These are phyloP conservation scores for Taxawa tesnikishii DNA, from an alignment of 2,329 filamentous ascomycete species.

Conservation along the genomic window DNA sequence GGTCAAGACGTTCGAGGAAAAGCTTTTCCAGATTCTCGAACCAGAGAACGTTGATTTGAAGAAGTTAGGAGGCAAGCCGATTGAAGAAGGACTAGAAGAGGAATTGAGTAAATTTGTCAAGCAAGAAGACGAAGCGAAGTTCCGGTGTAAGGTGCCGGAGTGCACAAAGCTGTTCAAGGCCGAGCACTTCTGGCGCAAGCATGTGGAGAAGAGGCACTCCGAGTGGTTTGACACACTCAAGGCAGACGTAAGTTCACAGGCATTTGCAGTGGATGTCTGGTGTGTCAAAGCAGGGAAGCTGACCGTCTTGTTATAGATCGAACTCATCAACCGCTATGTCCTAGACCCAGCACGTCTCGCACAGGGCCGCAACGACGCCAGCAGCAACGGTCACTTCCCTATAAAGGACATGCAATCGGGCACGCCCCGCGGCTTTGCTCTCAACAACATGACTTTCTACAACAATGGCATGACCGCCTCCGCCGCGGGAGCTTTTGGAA, in stretches of 20 bases:
- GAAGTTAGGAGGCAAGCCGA: slow-evolving; percentile 78
- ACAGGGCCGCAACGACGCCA: slow-evolving; percentile 83
- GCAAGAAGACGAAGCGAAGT: slow-evolving; percentile 96
- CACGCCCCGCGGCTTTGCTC: slow-evolving; percentile 83
- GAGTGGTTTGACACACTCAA: slow-evolving; percentile 76
- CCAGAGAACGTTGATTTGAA: slow-evolving; percentile 76
- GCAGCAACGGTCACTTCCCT: slow-evolving; percentile 91
- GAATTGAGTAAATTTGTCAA: slow-evolving; percentile 83
- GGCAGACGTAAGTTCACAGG: slow-evolving; percentile 60
- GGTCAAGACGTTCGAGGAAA: slow-evolving; percentile 98
- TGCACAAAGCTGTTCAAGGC: slow-evolving; percentile 97
- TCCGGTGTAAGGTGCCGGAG: slow-evolving; percentile 89
- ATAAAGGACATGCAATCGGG: slow-evolving; percentile 52
- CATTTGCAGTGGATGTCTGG: neutral
- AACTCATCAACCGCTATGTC: slow-evolving; percentile 87
- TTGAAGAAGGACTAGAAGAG: slow-evolving; percentile 77
- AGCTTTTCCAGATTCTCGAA: slow-evolving; percentile 83
- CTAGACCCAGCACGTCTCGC: slow-evolving; percentile 91
- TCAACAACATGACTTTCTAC: slow-evolving; percentile 36
- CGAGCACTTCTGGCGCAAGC: slow-evolving; percentile 93
- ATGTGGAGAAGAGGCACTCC: slow-evolving; percentile 86
- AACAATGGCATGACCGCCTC: slow-evolving; percentile 5
- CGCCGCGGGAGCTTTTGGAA: slow-evolving; percentile 8
- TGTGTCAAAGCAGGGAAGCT: slow-evolving; percentile 2
- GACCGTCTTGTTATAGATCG: slow-evolving; percentile 46